Evolutionary conservation across 2,329 filamentous ascomycete genomes (phyloP).

Genomic region (Diaporthe destruens): DNA sequence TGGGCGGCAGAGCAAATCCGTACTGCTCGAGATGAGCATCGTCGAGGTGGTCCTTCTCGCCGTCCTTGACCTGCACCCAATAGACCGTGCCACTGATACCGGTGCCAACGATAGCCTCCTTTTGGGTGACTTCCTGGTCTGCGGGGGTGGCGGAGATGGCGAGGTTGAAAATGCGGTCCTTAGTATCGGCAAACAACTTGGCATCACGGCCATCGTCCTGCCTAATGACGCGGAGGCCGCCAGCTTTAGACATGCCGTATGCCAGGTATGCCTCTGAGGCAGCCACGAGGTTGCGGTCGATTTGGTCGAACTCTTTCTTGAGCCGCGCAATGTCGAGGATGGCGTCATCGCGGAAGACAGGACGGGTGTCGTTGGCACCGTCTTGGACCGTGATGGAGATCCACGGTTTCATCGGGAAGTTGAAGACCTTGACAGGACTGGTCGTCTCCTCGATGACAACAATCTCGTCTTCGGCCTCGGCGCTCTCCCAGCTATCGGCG

Average conservation of each 20-base stretch:
- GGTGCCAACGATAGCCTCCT: constrained; percentile 90
- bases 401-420: constrained; percentile 97
- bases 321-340: constrained; percentile 94
- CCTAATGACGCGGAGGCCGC: constrained; percentile 91
- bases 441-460: constrained; percentile 74
- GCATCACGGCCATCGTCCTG: constrained; percentile 94
- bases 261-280: constrained; percentile 93
- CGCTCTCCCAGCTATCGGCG: constrained; percentile 93
- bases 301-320: constrained; percentile 98
- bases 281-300: constrained; percentile 92
- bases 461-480: constrained; percentile 78
- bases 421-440: constrained; percentile 83
- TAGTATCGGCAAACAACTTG: constrained; percentile 90
- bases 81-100: constrained; percentile 97
- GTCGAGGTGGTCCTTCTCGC: constrained; percentile 83
- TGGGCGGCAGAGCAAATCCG: constrained; percentile 90
- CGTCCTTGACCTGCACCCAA: constrained; percentile 85
- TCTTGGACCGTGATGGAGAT: constrained; percentile 85
- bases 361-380: constrained; percentile 65
- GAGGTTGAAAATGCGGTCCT: constrained; percentile 96
- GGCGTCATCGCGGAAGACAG: constrained; percentile 79
- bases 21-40: constrained; percentile 84
- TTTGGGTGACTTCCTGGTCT: constrained; percentile 67
- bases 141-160: constrained; percentile 79
- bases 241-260: constrained; percentile 93